Base-by-base conservation (phyloP, 2,329 filamentous ascomycete genomes). In the Graphilbum ipis-grandicollis region DNA sequence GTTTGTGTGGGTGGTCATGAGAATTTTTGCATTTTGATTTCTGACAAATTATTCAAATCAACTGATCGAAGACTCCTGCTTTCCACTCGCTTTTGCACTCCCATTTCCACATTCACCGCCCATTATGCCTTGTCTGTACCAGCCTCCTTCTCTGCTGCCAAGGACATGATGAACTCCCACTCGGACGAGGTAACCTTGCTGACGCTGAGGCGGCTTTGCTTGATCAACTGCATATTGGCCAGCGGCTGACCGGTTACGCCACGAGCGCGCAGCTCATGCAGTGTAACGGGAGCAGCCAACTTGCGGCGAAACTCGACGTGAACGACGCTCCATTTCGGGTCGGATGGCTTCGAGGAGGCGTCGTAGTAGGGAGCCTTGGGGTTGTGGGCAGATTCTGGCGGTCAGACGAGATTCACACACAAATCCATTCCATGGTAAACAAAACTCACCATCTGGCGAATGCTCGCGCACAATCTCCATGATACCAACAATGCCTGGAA, bases 401-500 rank as follows among this genome's bases (percentile, higher is more conserved):
- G 21, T 10, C 21, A n/a, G n/a, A n/a, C n/a, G n/a, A n/a, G n/a
- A n/a, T n/a, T n/a, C n/a, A n/a, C n/a, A n/a, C n/a, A n/a, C n/a
- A n/a, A n/a, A n/a, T n/a, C n/a, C n/a, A n/a, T n/a, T n/a, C n/a
- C n/a, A n/a, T n/a, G n/a, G n/a, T 18, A 28, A 33, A 28, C 33
- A 39, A 19, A n/a, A 56, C 69, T 47, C 58, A 82, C 79, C 59
- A 49, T 98, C 90, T 9, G 82, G 68, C 2, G 78, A 77, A 46
- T 83, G 79, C 52, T 93, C 86, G 44, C 72, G 67, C 14, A 92
- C 85, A 43, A 98, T 80, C 49, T 90, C 80, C 79, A 93, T 86
- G 15, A 78, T 71, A 2, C 86, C 86, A 2, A 78, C 84, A 34
- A 96, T 84, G 3, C 82, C 88, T 0, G 86, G 85, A 19, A 78